A percentile compares a stretch with the other conserved stretches of the same genome.
phyloP scores from a whole-genome alignment of 306 rosid species.

The Hippophae tibetana region DNA sequence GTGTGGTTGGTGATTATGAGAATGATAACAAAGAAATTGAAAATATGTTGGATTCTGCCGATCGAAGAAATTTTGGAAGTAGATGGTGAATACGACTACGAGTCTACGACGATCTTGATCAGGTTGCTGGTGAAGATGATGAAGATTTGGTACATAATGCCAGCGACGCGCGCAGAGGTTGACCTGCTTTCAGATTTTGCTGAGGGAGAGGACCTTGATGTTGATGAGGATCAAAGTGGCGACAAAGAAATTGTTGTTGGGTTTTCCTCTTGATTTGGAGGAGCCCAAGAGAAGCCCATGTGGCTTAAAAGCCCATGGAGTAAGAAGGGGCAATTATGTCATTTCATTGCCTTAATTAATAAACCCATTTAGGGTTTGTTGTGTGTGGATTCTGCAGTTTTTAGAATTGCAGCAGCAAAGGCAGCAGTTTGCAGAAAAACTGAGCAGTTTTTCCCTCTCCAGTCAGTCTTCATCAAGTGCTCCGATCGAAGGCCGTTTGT shows the following conservation, averaged over 20 bases:
- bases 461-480: too few relatives aligned
- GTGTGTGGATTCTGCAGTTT: too few relatives aligned
- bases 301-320: too few relatives aligned
- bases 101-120: slow-evolving; percentile 82
- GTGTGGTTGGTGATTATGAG: slow-evolving; percentile 49
- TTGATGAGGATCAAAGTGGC: slow-evolving; percentile 1
- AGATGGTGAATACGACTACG: slow-evolving; percentile 62
- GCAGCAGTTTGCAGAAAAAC: too few relatives aligned
- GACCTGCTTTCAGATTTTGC: slow-evolving; percentile 44
- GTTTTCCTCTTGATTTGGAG: too few relatives aligned
- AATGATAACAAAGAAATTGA: slow-evolving; percentile 88
- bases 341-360: too few relatives aligned
- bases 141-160: slow-evolving; percentile 64
- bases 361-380: too few relatives aligned
- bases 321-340: too few relatives aligned
- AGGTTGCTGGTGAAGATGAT: slow-evolving; percentile 56
- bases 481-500: too few relatives aligned
- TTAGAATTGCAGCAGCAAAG: too few relatives aligned
- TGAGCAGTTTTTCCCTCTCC: too few relatives aligned
- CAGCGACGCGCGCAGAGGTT: slow-evolving; percentile 44
- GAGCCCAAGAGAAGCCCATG: too few relatives aligned
- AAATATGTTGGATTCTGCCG: slow-evolving; percentile 57
- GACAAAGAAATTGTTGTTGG: slow-evolving; percentile 8
- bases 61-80: slow-evolving; percentile 29
- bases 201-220: slow-evolving; percentile 43